Evolutionary conservation across 768 basidiomycete genomes (phyloP).

Genomic region (Agaricus bisporus): DNA sequence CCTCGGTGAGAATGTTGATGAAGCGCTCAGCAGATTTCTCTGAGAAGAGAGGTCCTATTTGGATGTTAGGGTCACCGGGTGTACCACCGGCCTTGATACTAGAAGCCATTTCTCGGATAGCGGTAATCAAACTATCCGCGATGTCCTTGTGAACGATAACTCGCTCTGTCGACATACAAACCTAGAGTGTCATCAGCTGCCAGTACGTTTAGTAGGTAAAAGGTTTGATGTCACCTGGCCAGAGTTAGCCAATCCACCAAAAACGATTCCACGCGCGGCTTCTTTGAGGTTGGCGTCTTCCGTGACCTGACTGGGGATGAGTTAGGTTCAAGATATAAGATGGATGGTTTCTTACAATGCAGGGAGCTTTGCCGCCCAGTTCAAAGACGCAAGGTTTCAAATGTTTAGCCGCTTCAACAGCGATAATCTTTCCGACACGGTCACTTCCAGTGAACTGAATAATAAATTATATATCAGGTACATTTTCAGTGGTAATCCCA

Average conservation of each 20-base stretch:
- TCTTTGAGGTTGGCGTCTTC: conserved; percentile 46
- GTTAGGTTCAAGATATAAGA: conserved; percentile 12
- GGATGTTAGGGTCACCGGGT: conserved; percentile 18
- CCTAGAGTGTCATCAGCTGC: conserved; percentile 17
- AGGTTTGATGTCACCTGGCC: conserved; percentile 26
- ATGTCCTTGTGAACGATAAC: conserved; percentile 42
- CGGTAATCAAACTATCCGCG: conserved; percentile 27
- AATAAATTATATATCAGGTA: neutral
- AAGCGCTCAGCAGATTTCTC: conserved; percentile 41
- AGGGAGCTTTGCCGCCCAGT: conserved; percentile 49
- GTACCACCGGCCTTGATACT: conserved; percentile 35
- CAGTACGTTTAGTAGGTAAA: neutral
- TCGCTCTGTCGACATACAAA: conserved; percentile 56
- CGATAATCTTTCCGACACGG: conserved; percentile 47
- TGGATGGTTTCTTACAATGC: conserved; percentile 25
- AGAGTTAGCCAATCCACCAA: conserved; percentile 39
- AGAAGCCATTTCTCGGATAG: conserved; percentile 26
- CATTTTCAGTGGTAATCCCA: neutral
- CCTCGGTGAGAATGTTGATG: conserved; percentile 36
- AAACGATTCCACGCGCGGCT: conserved; percentile 45
- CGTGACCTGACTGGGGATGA: conserved; percentile 31
- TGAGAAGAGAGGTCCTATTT: conserved; percentile 36
- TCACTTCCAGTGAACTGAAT: conserved; percentile 51
- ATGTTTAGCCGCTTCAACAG: conserved; percentile 47
- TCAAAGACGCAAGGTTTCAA: conserved; percentile 52